A percentile compares a stretch with the other conserved stretches of the same genome.
Evolutionary conservation across 225 moss, liverwort and hornwort species (phyloP).

Genomic region (Antitrichia curtipendula): DNA sequence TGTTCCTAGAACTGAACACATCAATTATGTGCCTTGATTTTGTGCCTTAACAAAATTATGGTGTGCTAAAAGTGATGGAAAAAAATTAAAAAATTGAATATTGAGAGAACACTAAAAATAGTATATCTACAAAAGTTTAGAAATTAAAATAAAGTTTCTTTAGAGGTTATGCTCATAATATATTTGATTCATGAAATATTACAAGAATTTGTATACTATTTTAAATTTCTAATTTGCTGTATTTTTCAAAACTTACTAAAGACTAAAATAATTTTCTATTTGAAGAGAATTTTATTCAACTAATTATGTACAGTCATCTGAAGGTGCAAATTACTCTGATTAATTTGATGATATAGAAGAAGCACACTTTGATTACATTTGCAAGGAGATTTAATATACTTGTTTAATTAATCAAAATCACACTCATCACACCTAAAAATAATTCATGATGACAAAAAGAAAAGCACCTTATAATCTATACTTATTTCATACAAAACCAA

Average conservation of each 20-base stretch:
- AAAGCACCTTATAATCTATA: background rate
- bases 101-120: background rate
- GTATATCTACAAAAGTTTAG: background rate
- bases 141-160: too few species aligned
- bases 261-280: too few species aligned
- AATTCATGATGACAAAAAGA: background rate
- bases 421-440: background rate
- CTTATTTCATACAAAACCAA: background rate
- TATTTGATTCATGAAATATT: background rate
- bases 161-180: background rate
- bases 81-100: too few species aligned
- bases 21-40: rapidly evolving
- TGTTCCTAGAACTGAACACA: rapidly evolving
- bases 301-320: background rate
- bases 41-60: rapidly evolving
- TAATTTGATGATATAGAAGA: background rate
- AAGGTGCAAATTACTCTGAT: background rate
- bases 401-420: background rate
- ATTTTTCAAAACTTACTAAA: background rate
- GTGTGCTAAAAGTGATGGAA: background rate
- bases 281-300: background rate
- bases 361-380: rapidly evolving
- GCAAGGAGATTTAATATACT: background rate
- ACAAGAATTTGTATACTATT: background rate
- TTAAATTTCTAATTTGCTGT: too few species aligned